Evolutionary conservation across 345 rosid species (phyloP).

Genomic region (Dimocarpus longan): DNA sequence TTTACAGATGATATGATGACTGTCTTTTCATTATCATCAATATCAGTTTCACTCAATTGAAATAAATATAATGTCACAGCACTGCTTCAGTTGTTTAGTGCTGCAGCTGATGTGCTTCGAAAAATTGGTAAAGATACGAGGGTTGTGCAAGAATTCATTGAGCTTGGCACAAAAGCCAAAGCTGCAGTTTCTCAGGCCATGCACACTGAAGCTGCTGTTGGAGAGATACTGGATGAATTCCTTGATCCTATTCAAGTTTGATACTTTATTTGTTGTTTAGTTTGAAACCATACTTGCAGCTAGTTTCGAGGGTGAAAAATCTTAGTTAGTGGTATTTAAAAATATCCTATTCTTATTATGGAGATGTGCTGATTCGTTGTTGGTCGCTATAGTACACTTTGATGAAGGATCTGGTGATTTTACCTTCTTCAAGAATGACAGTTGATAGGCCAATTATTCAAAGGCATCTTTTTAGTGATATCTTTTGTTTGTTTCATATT

Average conservation of each 20-base stretch:
- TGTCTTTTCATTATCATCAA: background rate
- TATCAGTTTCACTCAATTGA: constrained; percentile 3
- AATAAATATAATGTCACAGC: constrained; percentile 18
- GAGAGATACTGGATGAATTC: constrained; percentile 97
- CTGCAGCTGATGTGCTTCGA: constrained; percentile 80
- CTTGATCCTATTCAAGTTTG: constrained; percentile 89
- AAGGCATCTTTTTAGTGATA: constrained; percentile 97
- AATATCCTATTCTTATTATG: background rate
- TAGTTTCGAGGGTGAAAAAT: background rate
- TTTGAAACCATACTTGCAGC: constrained; percentile 5
- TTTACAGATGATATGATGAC: background rate
- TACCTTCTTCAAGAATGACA: constrained; percentile 89
- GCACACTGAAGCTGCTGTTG: constrained; percentile 93
- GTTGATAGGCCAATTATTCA: constrained; percentile 91
- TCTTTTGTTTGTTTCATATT: background rate
- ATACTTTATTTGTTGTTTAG: constrained; percentile 8
- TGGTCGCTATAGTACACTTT: constrained; percentile 62
- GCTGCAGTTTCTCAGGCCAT: constrained; percentile 93
- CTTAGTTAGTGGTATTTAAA: background rate
- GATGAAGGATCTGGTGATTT: constrained; percentile 99
- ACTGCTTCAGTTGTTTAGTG: constrained; percentile 70
- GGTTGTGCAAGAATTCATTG: constrained; percentile 69
- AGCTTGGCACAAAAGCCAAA: constrained; percentile 80
- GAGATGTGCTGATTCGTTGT: background rate
- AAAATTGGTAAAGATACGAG: constrained; percentile 84